phyloP scores from a whole-genome alignment of 352 stramenopile genomes.

The Lagenidium giganteum region DNA sequence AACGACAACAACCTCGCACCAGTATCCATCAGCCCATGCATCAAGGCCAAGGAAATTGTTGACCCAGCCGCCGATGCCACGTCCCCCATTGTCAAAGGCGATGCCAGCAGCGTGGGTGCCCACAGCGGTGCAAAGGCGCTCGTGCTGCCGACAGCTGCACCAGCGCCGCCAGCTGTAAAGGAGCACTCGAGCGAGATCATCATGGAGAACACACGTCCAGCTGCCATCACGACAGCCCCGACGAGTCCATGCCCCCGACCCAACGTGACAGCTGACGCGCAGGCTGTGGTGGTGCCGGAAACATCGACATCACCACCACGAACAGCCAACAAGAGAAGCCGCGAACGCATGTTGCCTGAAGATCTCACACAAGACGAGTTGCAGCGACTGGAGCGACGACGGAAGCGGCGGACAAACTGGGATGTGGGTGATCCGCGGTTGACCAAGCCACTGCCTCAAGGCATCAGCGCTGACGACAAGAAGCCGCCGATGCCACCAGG shows the following conservation, averaged over 20 bases:
- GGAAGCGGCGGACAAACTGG: conserved; percentile 76
- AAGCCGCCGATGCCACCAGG: conserved; percentile 23
- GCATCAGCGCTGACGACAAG: conserved; percentile 20
- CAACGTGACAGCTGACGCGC: no score
- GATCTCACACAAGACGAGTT: conserved; percentile 52
- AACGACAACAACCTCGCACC: conserved; percentile 32
- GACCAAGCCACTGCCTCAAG: no score
- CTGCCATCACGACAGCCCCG: no score
- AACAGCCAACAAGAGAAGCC: conserved; percentile 36
- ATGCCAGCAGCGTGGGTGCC: no score
- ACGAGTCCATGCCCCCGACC: no score
- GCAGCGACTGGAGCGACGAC: conserved; percentile 55
- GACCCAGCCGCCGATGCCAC: not conserved
- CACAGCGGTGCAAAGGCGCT: no score
- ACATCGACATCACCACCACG: no score
- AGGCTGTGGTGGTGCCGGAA: no score
- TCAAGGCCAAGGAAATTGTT: conserved; percentile 35
- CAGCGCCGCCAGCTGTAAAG: no score
- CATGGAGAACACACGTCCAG: no score
- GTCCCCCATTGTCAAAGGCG: not conserved
- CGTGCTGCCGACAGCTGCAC: no score
- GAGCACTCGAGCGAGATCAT: no score
- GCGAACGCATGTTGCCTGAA: conserved; percentile 31
- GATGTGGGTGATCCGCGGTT: conserved; percentile 73
- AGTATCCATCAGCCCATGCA: conserved; percentile 46